A percentile compares a stretch with the other conserved stretches of the same genome.
Conservation (phyloP, 108 stramenopile genomes). For the Phaeodactylum tricornutum region DNA sequence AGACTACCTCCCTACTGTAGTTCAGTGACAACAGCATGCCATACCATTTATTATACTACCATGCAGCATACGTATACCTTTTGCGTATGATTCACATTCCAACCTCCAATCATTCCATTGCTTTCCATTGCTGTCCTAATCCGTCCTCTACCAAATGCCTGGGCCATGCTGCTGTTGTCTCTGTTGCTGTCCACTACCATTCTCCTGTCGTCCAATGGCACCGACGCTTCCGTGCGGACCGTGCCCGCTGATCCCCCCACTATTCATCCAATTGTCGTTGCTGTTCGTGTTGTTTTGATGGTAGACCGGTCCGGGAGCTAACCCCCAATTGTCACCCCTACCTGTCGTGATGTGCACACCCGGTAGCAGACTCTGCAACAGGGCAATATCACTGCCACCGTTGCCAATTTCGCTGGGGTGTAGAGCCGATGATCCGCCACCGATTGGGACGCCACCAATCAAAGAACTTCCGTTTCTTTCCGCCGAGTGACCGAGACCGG, state of each 20-base stretch:
- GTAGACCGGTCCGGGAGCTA: no score
- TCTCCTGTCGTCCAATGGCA: background rate
- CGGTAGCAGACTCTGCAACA: conserved; percentile 74
- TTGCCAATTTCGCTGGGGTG: conserved; percentile 1
- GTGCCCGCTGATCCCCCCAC: no score
- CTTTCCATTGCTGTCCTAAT: conserved; percentile 2
- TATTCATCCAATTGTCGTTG: no score
- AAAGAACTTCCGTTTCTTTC: conserved; percentile 16
- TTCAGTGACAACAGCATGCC: no score
- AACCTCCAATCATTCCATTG: conserved; percentile 7
- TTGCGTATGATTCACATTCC: no score
- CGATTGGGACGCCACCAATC: conserved; percentile 57
- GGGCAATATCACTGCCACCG: conserved; percentile 62
- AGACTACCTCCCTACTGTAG: no score
- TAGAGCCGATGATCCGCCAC: conserved; percentile 17
- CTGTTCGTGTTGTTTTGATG: no score
- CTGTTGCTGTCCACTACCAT: background rate
- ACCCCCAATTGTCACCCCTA: conserved; percentile 1
- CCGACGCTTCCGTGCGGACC: no score
- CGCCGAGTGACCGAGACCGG: no score
- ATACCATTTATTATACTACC: no score
- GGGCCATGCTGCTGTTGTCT: background rate
- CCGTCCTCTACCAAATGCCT: conserved; percentile 1
- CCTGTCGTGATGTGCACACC: conserved; percentile 69
- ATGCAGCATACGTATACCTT: no score